These are phyloP conservation scores for Eutrema heterophyllum DNA, from an alignment of 345 rosid species.

Conservation along the genomic window DNA sequence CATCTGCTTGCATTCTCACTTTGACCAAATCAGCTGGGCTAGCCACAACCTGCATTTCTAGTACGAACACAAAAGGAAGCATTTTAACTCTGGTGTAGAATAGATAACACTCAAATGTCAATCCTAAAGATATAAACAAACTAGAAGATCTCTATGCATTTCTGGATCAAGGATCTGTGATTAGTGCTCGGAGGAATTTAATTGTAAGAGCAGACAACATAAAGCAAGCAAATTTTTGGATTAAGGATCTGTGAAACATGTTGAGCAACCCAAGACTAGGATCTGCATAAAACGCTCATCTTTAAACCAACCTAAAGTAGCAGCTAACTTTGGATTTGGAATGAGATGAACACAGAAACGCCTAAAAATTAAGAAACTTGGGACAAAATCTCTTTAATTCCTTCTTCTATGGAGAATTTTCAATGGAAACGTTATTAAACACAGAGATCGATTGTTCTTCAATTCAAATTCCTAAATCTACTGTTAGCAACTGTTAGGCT, in stretches of 20 bases:
- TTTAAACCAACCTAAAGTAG: not conserved
- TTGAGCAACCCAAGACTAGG: not conserved
- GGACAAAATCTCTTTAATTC: not conserved
- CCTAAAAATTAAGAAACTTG: not conserved
- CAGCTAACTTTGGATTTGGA: not conserved
- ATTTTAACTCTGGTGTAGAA: not conserved
- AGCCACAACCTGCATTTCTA: conserved; percentile 74
- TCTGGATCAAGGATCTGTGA: not conserved
- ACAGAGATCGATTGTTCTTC: not conserved
- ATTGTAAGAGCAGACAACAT: not conserved
- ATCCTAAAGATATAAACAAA: not conserved
- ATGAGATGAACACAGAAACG: not conserved
- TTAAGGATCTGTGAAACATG: not conserved
- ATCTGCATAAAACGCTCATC: not conserved
- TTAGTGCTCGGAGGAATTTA: not conserved
- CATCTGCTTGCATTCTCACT: conserved; percentile 93
- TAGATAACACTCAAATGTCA: not conserved
- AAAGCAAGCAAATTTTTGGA: not conserved
- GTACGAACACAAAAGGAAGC: conserved; percentile 13
- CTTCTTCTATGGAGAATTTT: not conserved
- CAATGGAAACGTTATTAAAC: not conserved
- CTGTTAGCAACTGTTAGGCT: not conserved
- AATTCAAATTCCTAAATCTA: not conserved
- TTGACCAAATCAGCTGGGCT: conserved; percentile 91
- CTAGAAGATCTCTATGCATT: not conserved